Percentiles rank a stretch among this genome's conserved stretches.
Conservation (phyloP, 208 protist genomes). For the Wallacemonas sp. region DNA sequence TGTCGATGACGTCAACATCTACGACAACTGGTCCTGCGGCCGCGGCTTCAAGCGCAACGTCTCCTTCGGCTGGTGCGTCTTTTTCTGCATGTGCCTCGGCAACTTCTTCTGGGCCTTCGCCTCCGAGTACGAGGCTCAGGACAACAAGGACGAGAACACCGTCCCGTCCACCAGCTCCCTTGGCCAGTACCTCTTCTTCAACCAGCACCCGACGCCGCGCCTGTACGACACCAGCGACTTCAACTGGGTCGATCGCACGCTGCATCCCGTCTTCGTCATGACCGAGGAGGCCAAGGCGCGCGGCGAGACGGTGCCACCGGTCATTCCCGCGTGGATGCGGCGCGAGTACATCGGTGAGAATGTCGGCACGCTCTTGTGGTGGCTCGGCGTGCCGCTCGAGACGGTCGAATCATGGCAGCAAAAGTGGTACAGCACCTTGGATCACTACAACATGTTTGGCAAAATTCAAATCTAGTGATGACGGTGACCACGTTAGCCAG, state of each 20-base stretch:
- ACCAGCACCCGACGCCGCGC: conserved; percentile 30
- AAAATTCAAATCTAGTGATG: conserved; percentile 35
- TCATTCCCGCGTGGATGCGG: conserved; percentile 86
- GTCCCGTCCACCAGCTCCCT: conserved; percentile 31
- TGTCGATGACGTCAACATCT: conserved; percentile 88
- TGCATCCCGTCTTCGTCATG: conserved; percentile 78
- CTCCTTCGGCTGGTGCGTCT: conserved; percentile 58
- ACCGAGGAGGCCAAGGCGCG: conserved; percentile 41
- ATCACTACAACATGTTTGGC: conserved; percentile 90
- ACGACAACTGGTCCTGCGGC: conserved; percentile 79
- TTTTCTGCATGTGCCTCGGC: conserved; percentile 72
- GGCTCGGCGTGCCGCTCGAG: conserved; percentile 48
- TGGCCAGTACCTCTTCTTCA: conserved; percentile 57
- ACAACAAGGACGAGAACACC: conserved; percentile 45
- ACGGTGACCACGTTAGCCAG: neutral
- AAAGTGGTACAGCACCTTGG: conserved; percentile 63
- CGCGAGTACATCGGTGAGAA: conserved; percentile 87
- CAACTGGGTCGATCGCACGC: conserved; percentile 71
- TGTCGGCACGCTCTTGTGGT: conserved; percentile 46
- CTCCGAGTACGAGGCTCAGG: conserved; percentile 68
- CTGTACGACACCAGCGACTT: conserved; percentile 53
- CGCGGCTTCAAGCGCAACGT: conserved; percentile 73
- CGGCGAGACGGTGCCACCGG: conserved; percentile 36
- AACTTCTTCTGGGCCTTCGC: conserved; percentile 78
- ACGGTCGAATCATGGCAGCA: conserved; percentile 36